Evolutionary conservation across 805 yeast species (phyloP).

Genomic region (Candida sakaeoensis): DNA sequence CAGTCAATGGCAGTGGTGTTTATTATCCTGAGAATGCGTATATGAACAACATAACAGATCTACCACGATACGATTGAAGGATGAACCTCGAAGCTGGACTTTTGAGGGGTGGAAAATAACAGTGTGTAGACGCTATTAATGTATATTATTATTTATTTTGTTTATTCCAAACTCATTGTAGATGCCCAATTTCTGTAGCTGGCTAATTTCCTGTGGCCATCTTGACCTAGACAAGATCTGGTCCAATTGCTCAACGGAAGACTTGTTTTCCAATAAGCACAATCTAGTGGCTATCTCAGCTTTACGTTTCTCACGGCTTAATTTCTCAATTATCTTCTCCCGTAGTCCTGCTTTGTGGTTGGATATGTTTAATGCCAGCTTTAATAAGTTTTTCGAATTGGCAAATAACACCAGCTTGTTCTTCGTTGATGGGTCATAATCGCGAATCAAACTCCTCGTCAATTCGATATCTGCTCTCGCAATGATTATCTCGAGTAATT

Average conservation of each 20-base stretch:
- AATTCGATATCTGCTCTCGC: constrained; percentile 52
- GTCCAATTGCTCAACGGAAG: constrained; percentile 24
- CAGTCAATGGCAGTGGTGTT: constrained; percentile 13
- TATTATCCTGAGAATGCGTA: constrained; percentile 20
- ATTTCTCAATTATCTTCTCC: constrained; percentile 43
- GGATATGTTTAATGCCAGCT: constrained; percentile 44
- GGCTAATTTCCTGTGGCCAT: constrained; percentile 29
- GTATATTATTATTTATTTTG: constrained; percentile 4
- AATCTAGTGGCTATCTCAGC: constrained; percentile 45
- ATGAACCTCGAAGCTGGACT: constrained; percentile 6
- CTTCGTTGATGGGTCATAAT: constrained; percentile 25
- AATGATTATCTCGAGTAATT: constrained; percentile 41
- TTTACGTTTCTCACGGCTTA: constrained; percentile 37
- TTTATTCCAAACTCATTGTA: constrained; percentile 19
- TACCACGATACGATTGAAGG: constrained; percentile 15
- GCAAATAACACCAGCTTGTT: constrained; percentile 27
- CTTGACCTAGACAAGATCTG: constrained; percentile 25
- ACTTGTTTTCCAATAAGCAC: constrained; percentile 43
- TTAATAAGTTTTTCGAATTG: constrained; percentile 42
- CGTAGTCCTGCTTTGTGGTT: constrained; percentile 49
- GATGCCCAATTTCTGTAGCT: constrained; percentile 23
- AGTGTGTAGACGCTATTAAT: neutral
- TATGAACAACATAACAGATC: constrained; percentile 29
- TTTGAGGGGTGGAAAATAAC: too few relatives aligned
- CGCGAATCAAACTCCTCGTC: constrained; percentile 40